A percentile compares a stretch with the other conserved stretches of the same genome.
Conservation (phyloP, 1,284 basidiomycete species). For the Austroboletus novae-zelandiae region DNA sequence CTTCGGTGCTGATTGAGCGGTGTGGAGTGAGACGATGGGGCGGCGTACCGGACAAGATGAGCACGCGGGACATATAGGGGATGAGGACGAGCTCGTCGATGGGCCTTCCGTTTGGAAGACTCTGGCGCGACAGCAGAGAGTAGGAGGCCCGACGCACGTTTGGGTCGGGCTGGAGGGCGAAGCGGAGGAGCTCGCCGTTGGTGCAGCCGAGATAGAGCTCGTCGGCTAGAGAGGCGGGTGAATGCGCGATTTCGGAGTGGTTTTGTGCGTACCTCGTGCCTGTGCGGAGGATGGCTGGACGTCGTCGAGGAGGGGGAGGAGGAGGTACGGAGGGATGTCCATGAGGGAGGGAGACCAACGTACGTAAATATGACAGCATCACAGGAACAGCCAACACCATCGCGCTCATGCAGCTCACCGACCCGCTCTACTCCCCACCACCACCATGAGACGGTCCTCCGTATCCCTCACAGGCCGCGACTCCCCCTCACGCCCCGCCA, state of each 20-base stretch:
- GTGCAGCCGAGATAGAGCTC: conserved; percentile 75
- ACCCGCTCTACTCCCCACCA: conserved; percentile 9
- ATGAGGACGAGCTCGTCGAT: conserved; percentile 77
- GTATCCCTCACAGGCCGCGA: conserved; percentile 9
- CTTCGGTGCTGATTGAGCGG: conserved; percentile 37
- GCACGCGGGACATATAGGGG: conserved; percentile 67
- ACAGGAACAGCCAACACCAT: neutral
- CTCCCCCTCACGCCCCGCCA: conserved; percentile 13
- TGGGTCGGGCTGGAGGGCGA: conserved; percentile 46
- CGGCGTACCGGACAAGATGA: conserved; percentile 67
- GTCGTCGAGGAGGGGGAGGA: too few relatives aligned
- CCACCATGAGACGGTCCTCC: conserved; percentile 12
- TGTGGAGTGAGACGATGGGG: neutral
- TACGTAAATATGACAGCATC: conserved; percentile 20
- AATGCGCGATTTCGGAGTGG: neutral
- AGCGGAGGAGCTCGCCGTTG: conserved; percentile 70
- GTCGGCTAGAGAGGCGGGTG: conserved; percentile 41
- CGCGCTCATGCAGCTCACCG: neutral
- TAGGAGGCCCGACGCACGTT: conserved; percentile 58
- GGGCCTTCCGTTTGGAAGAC: conserved; percentile 57
- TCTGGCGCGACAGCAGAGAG: conserved; percentile 64
- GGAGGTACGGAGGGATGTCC: conserved; percentile 35
- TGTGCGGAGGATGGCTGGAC: conserved; percentile 36
- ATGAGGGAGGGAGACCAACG: conserved; percentile 52
- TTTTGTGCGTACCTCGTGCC: conserved; percentile 42